phyloP scores from a whole-genome alignment of 1,284 basidiomycete genomes.

The Ceratobasidium sp. region DNA sequence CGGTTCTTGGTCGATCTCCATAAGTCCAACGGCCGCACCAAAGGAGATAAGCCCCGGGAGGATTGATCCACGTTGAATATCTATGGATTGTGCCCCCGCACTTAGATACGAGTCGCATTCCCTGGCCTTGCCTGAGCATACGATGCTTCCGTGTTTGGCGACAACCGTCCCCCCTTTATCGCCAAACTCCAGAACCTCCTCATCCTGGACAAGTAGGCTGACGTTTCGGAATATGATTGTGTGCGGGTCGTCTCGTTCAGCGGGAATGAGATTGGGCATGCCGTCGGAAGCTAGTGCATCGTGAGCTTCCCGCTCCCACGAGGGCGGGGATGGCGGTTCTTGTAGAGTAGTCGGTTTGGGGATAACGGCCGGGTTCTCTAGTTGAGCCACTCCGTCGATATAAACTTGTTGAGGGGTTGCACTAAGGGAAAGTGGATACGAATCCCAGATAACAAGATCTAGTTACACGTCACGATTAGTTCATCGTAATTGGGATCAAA shows the following conservation, averaged over 20 bases:
- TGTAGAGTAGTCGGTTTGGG: constrained; percentile 9
- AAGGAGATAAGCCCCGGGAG: constrained; percentile 49
- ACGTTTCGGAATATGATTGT: constrained; percentile 54
- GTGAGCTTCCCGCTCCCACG: constrained; percentile 29
- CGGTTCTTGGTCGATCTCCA: constrained; percentile 48
- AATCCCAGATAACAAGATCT: constrained; percentile 92
- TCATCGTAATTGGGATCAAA: not conserved
- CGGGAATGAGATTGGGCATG: constrained; percentile 16
- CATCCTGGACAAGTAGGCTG: constrained; percentile 18
- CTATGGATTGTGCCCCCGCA: constrained; percentile 19
- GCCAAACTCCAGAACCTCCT: constrained; percentile 5
- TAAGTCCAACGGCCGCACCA: constrained; percentile 48
- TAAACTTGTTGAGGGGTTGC: constrained; percentile 58
- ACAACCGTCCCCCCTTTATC: constrained; percentile 9
- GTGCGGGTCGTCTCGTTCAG: constrained; percentile 6
- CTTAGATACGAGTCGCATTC: not conserved
- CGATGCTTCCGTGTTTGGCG: constrained; percentile 25
- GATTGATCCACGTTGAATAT: constrained; percentile 36
- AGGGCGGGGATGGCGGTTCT: constrained; percentile 44
- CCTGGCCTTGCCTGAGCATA: constrained; percentile 9
- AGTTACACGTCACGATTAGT: not conserved
- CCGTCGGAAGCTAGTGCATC: constrained; percentile 41
- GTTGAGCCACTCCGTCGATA: constrained; percentile 57
- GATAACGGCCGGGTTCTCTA: constrained; percentile 48
- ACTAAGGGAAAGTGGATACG: constrained; percentile 82